Evolutionary conservation across 768 basidiomycete species (phyloP).

Genomic region (Trichaptum fuscoviolaceum): DNA sequence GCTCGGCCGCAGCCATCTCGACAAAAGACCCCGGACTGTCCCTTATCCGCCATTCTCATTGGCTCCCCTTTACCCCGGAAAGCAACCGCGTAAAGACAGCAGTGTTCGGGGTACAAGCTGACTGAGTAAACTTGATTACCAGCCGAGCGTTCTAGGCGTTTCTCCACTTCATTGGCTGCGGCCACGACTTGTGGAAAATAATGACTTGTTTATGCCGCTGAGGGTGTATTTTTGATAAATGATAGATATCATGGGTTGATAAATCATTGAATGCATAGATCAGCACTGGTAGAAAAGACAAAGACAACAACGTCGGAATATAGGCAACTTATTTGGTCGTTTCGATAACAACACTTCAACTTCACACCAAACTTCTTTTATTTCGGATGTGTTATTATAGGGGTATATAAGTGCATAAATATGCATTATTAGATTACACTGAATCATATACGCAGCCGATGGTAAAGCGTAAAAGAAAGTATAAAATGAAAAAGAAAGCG

Average conservation of each 20-base stretch:
- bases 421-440: not conserved
- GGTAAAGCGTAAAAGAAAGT: not conserved
- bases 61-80: not conserved
- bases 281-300: too few species aligned
- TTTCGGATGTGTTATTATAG: too few species aligned
- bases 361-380: too few species aligned
- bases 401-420: not conserved
- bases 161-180: not conserved
- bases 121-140: not conserved
- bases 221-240: too few species aligned
- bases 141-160: not conserved
- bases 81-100: not conserved
- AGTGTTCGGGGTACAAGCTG: not conserved
- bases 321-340: too few species aligned
- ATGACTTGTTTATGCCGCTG: too few species aligned
- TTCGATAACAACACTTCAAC: too few species aligned
- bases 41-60: not conserved
- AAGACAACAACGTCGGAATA: too few species aligned
- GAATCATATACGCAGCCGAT: not conserved
- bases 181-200: too few species aligned
- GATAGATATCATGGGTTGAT: too few species aligned
- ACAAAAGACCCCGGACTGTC: not conserved
- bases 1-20: not conserved
- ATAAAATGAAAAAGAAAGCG: not conserved
- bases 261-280: too few species aligned